Percentiles rank a stretch among this genome's conserved stretches.
Evolutionary conservation across 169 alveolate species (phyloP).

Genomic region (Plasmodium knowlesi): DNA sequence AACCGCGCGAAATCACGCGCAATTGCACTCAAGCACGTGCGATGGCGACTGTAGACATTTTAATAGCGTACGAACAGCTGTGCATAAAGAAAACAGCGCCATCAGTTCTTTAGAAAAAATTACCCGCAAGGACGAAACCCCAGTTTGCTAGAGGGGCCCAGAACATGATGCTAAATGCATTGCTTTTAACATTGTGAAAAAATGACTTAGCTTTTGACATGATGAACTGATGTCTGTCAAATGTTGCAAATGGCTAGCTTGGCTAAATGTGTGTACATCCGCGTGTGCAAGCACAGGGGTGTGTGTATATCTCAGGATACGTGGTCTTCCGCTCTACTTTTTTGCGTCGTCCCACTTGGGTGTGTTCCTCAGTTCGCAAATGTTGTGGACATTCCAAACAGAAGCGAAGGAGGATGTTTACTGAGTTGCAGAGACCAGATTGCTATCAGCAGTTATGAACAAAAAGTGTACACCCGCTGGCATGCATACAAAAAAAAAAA

Average conservation of each 20-base stretch:
- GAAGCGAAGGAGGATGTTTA: background rate
- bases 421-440: background rate
- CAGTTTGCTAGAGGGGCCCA: conserved; percentile 97
- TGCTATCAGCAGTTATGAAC: background rate
- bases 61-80: background rate
- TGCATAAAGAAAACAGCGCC: background rate
- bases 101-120: conserved; percentile 4
- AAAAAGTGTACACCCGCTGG: background rate
- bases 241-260: background rate
- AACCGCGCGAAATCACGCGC: too few species aligned
- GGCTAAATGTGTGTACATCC: background rate
- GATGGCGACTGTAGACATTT: background rate
- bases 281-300: background rate
- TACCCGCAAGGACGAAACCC: conserved; percentile 95
- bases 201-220: conserved; percentile 25
- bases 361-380: background rate
- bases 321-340: background rate
- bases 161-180: conserved; percentile 87
- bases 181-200: conserved; percentile 31
- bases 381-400: background rate
- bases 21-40: too few species aligned
- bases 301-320: background rate
- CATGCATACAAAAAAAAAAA: background rate
- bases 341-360: too few species aligned
- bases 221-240: background rate